A percentile compares a stretch with the other conserved stretches of the same genome.
These are phyloP conservation scores for Fusarium sororula DNA, from an alignment of 2,329 filamentous ascomycete species.

Conservation along the genomic window DNA sequence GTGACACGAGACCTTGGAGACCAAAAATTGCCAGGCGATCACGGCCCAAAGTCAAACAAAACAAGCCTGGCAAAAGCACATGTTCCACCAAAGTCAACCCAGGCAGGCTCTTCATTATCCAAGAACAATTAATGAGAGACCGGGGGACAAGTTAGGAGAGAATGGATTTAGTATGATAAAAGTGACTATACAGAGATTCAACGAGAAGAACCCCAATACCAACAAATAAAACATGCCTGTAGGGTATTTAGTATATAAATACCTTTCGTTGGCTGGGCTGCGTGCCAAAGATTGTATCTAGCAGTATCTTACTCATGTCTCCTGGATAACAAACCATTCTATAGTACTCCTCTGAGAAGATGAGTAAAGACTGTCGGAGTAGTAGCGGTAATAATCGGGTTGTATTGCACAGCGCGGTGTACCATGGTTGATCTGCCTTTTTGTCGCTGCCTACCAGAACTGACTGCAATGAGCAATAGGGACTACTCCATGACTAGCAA, in stretches of 20 bases:
- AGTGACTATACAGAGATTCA: accelerated
- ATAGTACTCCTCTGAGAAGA: not conserved
- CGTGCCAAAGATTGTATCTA: accelerated
- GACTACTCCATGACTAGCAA: not conserved
- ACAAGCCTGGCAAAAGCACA: accelerated
- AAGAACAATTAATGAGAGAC: not conserved
- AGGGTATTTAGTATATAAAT: not conserved
- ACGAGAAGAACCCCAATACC: accelerated
- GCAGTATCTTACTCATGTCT: accelerated
- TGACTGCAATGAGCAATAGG: accelerated
- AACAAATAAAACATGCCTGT: accelerated
- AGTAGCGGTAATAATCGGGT: accelerated
- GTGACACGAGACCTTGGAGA: too few relatives aligned
- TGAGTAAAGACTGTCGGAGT: not conserved
- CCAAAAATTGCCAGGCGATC: accelerated
- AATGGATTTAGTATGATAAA: not conserved
- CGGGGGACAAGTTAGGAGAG: too few relatives aligned
- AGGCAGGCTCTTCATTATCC: not conserved
- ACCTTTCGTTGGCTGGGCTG: accelerated
- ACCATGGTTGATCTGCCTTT: accelerated
- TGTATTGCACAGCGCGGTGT: accelerated
- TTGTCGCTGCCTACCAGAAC: not conserved
- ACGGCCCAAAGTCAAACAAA: not conserved
- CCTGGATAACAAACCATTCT: accelerated
- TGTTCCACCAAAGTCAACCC: not conserved